Base-by-base conservation (phyloP, 2,329 filamentous ascomycete genomes). In the Colletotrichum phormii region DNA sequence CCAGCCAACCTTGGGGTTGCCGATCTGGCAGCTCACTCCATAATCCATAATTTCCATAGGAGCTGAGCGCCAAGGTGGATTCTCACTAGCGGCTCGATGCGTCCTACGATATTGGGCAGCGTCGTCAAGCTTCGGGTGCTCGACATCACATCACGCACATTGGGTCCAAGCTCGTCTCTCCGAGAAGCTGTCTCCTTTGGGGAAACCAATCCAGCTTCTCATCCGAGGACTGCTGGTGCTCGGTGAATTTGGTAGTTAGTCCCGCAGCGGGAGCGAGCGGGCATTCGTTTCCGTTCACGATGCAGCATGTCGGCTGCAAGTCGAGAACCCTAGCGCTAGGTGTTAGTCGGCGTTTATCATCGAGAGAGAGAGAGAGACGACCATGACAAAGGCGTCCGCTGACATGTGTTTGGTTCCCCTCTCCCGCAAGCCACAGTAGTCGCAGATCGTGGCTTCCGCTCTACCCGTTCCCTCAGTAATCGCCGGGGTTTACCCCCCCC, bases 401-500 rank as follows among this genome's bases (percentile, higher is more conserved):
- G 26, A 49, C 24, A 60, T 49, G 59, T 46, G 55, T 51, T 37
- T 33, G 37, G 6, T 46, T 18, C 8, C 24, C n/a, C 51, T 51
- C 65, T 29, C 53, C n/a, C n/a, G 24, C 53, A 62, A 62, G 37
- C 64, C 51, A 59, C 42, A 29, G n/a, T 26, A 69, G 65, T 53
- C 54, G 65, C 65, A 69, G 37, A 53, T 63, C 54, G 64, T 61
- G 61, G 54, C 59, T 64, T 64, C 46, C 33, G 42, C 42, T 49
- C 49, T 63, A 46, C 65, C n/a, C 42, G 35, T 58, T 58, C 31
- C 22, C 33, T 35, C 29, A 31, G 35, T n/a, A 35, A 55, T 37
- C 55, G 54, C 66, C 66, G 66, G 46, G 18, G 60, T 70, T 72
- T 72, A 64, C 49, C 65, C 31, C 54, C 31, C 55, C 51, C n/a